Conservation (phyloP, 192 early-diverging fungal genomes). For the Rhizophagus prolifer region DNA sequence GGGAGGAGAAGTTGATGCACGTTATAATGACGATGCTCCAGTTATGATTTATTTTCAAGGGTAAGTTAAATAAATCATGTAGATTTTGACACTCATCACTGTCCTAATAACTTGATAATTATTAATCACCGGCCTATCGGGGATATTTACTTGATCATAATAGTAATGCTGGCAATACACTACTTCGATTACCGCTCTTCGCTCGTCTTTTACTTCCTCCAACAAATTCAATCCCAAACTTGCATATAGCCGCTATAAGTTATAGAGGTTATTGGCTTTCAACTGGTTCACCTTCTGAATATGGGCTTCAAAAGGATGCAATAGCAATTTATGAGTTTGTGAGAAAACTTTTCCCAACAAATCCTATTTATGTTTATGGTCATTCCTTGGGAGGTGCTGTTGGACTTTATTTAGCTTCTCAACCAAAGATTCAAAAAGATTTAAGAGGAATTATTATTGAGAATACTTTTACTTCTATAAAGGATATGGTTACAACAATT, state of each 20-base stretch:
- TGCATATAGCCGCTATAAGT: constrained; percentile 35
- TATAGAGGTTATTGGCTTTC: constrained; percentile 45
- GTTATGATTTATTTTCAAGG: constrained; percentile 49
- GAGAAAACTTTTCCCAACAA: constrained; percentile 4
- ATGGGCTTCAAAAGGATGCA: constrained; percentile 36
- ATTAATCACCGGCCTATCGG: too few relatives aligned
- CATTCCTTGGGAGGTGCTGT: constrained; percentile 45
- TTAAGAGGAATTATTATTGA: constrained; percentile 42
- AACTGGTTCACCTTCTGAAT: constrained; percentile 36
- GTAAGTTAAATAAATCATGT: constrained; percentile 11
- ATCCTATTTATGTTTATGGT: constrained; percentile 38
- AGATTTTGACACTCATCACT: too few relatives aligned
- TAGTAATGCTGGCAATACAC: constrained; percentile 46
- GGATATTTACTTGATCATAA: background rate
- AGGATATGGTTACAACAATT: constrained; percentile 39
- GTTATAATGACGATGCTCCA: constrained; percentile 10
- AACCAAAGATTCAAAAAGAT: constrained; percentile 8
- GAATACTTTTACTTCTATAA: constrained; percentile 42
- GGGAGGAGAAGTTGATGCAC: background rate
- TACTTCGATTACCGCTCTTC: constrained; percentile 38
- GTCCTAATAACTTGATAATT: too few relatives aligned
- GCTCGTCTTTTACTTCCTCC: constrained; percentile 17
- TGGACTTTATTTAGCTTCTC: constrained; percentile 34
- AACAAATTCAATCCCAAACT: constrained; percentile 20
- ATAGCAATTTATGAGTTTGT: constrained; percentile 32